Conservation (phyloP, 2,329 filamentous ascomycete genomes). For the Sclerotinia nivalis region DNA sequence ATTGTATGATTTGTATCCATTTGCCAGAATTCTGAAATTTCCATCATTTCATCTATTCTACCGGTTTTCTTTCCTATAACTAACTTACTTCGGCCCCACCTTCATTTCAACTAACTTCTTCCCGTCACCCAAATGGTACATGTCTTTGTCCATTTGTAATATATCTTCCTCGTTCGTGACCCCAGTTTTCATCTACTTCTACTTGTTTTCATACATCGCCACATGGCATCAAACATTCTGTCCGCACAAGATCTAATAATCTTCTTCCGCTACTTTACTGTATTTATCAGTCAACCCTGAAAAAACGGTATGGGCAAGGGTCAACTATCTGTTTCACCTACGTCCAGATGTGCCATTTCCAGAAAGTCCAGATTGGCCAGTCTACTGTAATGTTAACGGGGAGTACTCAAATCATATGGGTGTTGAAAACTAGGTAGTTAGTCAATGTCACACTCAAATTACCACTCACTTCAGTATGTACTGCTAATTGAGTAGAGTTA, state of each 20-base stretch:
- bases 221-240: neutral
- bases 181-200: slow-evolving; percentile 5
- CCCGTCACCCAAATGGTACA: neutral
- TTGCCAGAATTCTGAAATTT: neutral
- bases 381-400: neutral
- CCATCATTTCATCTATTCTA: neutral
- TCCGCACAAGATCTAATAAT: neutral
- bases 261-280: slow-evolving; percentile 12
- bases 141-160: neutral
- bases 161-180: neutral
- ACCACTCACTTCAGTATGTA: too few species aligned
- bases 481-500: too few species aligned
- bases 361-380: neutral
- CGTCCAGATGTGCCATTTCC: neutral
- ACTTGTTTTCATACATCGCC: neutral
- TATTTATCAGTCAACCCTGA: neutral
- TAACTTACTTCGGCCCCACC: slow-evolving; percentile 16
- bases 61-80: neutral
- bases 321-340: neutral
- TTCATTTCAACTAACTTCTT: slow-evolving; percentile 11
- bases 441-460: too few species aligned
- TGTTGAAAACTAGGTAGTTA: too few species aligned
- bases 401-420: neutral
- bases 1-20: neutral
- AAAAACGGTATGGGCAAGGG: neutral